phyloP scores from a whole-genome alignment of 1,284 basidiomycete genomes.

The Cystobasidiaceae sp. region DNA sequence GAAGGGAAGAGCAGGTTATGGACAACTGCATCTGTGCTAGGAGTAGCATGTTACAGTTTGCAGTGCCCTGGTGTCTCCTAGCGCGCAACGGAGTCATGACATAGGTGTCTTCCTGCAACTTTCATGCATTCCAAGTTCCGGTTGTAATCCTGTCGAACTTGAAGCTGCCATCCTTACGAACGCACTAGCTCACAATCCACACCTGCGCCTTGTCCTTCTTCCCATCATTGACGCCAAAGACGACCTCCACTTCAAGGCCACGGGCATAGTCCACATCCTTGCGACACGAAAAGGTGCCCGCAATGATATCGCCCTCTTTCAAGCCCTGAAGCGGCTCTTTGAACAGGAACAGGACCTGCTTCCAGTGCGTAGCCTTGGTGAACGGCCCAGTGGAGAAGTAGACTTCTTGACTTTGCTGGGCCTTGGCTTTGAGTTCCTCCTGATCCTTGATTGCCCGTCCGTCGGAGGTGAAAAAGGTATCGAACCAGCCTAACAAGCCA shows the following conservation, averaged over 20 bases:
- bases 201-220: slow-evolving; percentile 10
- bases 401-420: slow-evolving; percentile 53
- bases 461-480: slow-evolving; percentile 75
- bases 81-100: no score
- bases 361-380: slow-evolving; percentile 94
- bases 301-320: slow-evolving; percentile 65
- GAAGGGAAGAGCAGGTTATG: background rate
- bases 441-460: slow-evolving; percentile 55
- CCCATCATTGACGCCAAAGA: slow-evolving; percentile 57
- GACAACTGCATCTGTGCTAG: background rate
- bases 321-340: slow-evolving; percentile 65
- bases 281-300: slow-evolving; percentile 72
- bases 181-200: slow-evolving; percentile 15
- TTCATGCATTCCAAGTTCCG: no score
- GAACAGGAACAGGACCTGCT: slow-evolving; percentile 87
- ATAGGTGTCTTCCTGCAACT: no score
- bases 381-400: slow-evolving; percentile 88
- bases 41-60: no score
- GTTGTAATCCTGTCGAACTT: background rate
- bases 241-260: slow-evolving; percentile 87
- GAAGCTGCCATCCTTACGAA: background rate
- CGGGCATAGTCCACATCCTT: slow-evolving; percentile 78
- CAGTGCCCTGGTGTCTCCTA: no score
- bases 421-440: slow-evolving; percentile 52
- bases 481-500: slow-evolving; percentile 87